Evolutionary conservation across 345 rosid species (phyloP).

Genomic region (Luvunga scandens): DNA sequence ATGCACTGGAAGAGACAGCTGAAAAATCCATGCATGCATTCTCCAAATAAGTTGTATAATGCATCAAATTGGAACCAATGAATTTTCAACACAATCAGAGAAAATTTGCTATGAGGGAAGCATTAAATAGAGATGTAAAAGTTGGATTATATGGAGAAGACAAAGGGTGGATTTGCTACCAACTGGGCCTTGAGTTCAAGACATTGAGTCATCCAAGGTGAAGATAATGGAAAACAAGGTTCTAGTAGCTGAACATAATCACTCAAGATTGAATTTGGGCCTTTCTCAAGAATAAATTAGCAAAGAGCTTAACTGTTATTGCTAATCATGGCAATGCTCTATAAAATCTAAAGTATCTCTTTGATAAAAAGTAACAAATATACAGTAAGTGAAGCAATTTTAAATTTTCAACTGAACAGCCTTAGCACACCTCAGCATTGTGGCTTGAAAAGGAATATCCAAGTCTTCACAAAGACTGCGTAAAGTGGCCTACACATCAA

Average conservation of each 20-base stretch:
- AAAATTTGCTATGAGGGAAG: background rate
- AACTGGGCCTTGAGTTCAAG: background rate
- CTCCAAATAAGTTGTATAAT: background rate
- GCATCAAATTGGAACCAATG: background rate
- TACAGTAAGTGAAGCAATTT: background rate
- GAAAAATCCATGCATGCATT: background rate
- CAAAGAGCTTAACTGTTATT: background rate
- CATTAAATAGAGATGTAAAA: background rate
- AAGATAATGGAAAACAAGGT: background rate
- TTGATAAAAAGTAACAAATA: background rate
- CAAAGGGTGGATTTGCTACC: background rate
- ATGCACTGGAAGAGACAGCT: background rate
- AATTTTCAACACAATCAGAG: background rate
- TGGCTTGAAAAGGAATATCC: slow-evolving; percentile 65
- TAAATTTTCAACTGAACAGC: background rate
- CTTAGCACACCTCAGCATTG: slow-evolving; percentile 70
- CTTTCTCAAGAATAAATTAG: background rate
- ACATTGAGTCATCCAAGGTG: background rate
- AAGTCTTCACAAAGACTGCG: slow-evolving; percentile 75
- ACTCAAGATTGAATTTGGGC: background rate
- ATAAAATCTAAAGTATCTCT: background rate
- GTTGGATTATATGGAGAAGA: background rate
- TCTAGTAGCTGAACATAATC: background rate
- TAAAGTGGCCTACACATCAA: slow-evolving; percentile 53
- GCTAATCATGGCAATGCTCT: background rate